phyloP scores from a whole-genome alignment of 495 filamentous ascomycete species.

The Staphylotrichum longicolle region DNA sequence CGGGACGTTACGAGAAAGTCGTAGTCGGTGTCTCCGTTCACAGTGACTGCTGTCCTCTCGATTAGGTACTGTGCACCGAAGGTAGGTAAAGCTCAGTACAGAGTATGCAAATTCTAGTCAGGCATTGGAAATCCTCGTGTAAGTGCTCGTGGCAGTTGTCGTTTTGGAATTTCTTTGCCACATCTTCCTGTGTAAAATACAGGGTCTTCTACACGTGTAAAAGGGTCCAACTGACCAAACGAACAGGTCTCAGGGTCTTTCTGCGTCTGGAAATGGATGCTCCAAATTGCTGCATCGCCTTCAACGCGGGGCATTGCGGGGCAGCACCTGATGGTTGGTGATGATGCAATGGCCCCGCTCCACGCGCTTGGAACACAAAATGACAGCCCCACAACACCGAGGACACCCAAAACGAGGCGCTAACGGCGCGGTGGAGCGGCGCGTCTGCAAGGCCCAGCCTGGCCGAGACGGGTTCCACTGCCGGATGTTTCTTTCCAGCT shows the following conservation, averaged over 20 bases:
- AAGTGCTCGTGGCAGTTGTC: too few relatives aligned
- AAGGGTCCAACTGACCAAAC: not conserved
- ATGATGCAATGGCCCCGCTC: constrained; percentile 16
- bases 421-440: not conserved
- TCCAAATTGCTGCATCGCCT: not conserved
- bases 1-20: too few relatives aligned
- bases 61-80: too few relatives aligned
- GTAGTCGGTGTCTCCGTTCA: too few relatives aligned
- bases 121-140: too few relatives aligned
- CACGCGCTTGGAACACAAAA: not conserved
- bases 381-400: not conserved
- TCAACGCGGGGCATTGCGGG: constrained; percentile 13
- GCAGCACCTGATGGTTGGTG: not conserved
- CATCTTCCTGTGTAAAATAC: too few relatives aligned
- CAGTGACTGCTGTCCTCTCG: too few relatives aligned
- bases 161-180: too few relatives aligned
- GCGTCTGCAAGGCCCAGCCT: not conserved
- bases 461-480: too few relatives aligned
- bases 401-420: not conserved
- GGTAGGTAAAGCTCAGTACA: too few relatives aligned
- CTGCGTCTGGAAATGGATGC: not conserved
- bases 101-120: too few relatives aligned
- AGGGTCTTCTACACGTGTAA: too few relatives aligned
- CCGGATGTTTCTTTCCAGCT: not conserved
- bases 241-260: not conserved